Evolutionary conservation across 2,329 filamentous ascomycete genomes (phyloP).

Genomic region (Penicillium sp.): DNA sequence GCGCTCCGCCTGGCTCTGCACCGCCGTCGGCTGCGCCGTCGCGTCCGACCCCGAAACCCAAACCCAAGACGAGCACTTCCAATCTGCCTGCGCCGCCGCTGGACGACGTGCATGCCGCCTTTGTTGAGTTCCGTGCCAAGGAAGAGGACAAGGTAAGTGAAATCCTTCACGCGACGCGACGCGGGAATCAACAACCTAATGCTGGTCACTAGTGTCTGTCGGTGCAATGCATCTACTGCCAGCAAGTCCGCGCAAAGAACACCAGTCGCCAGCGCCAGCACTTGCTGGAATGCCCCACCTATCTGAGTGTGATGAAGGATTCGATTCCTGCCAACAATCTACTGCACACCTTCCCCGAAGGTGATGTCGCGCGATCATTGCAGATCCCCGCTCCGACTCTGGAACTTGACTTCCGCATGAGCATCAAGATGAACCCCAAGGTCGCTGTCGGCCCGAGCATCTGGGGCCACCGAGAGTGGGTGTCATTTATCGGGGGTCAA

Average conservation of each 20-base stretch:
- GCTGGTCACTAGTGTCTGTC: conserved; percentile 44
- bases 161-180: neutral
- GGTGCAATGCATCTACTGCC: conserved; percentile 52
- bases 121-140: conserved; percentile 49
- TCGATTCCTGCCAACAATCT: conserved; percentile 52
- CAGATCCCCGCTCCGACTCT: conserved; percentile 49
- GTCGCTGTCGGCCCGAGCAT: conserved; percentile 47
- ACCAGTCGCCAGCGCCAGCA: conserved; percentile 52
- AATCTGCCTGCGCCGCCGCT: conserved; percentile 48
- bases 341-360: conserved; percentile 51
- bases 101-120: conserved; percentile 50
- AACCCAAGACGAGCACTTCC: conserved; percentile 38
- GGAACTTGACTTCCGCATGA: conserved; percentile 54
- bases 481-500: conserved; percentile 51
- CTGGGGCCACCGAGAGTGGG: conserved; percentile 53
- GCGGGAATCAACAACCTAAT: conserved; percentile 7
- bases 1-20: conserved; percentile 26
- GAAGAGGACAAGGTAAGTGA: conserved; percentile 45
- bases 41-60: conserved; percentile 40
- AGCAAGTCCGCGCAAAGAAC: conserved; percentile 51
- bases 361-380: conserved; percentile 48
- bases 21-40: conserved; percentile 33
- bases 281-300: conserved; percentile 49
- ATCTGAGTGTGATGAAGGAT: conserved; percentile 53
- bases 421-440: conserved; percentile 52